These are phyloP conservation scores for Anisodus acutangulus DNA, from an alignment of 257 asterid genomes.

Conservation along the genomic window DNA sequence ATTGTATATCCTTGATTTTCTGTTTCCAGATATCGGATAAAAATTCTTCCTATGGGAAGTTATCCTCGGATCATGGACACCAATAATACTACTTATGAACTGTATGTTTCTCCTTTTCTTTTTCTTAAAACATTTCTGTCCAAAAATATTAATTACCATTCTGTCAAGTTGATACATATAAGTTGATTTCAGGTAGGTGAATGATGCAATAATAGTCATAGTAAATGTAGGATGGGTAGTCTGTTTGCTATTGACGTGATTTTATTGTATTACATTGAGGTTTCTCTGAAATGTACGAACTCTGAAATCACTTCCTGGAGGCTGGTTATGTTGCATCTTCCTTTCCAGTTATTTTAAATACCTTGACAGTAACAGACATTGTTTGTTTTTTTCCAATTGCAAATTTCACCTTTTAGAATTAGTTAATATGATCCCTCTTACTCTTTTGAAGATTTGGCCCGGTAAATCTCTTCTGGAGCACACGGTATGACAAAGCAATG, in stretches of 20 bases:
- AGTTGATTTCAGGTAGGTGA: conserved; percentile 1
- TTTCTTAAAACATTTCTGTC: not conserved
- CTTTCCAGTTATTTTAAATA: conserved; percentile 13
- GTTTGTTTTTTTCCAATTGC: conserved; percentile 14
- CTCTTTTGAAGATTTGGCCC: conserved; percentile 87
- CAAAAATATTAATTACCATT: conserved; percentile 6
- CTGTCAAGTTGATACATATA: conserved; percentile 26
- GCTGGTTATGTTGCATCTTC: not conserved
- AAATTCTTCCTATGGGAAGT: conserved; percentile 96
- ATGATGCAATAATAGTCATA: not conserved
- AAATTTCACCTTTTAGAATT: not conserved
- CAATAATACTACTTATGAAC: conserved; percentile 83
- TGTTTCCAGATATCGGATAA: conserved; percentile 75
- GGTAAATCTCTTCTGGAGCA: conserved; percentile 98
- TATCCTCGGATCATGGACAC: conserved; percentile 96
- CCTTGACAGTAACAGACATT: not conserved
- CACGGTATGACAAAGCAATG: conserved; percentile 99
- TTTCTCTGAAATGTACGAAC: not conserved
- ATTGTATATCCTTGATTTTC: conserved; percentile 32
- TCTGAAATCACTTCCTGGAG: not conserved
- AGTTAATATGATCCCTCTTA: conserved; percentile 22
- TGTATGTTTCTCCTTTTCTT: conserved; percentile 56
- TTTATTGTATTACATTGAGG: not conserved
- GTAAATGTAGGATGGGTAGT: not conserved
- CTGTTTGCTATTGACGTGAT: not conserved